Conservation (phyloP, 2,329 filamentous ascomycete genomes). For the Phialophora expanda region DNA sequence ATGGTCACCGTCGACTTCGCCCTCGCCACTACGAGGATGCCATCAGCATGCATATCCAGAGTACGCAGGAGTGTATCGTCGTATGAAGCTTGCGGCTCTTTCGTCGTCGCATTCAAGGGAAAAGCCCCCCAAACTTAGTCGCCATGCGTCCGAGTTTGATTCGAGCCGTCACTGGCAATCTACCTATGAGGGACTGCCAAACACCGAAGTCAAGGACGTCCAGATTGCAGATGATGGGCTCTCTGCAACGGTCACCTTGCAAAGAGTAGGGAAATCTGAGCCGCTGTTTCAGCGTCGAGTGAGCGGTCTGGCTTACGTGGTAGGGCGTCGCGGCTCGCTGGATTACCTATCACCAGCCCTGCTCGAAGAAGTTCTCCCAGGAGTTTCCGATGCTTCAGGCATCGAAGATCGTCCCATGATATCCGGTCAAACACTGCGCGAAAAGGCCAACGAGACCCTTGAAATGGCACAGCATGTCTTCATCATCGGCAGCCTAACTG, state of each 20-base stretch:
- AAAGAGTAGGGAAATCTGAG: conserved; percentile 47
- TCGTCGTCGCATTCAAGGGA: conserved; percentile 33
- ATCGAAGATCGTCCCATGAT: conserved; percentile 46
- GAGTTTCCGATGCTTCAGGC: conserved; percentile 19
- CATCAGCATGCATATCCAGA: conserved; percentile 67
- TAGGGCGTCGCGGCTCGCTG: conserved; percentile 62
- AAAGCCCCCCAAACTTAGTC: conserved; percentile 42
- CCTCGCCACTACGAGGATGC: conserved; percentile 63
- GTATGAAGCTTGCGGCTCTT: conserved; percentile 61
- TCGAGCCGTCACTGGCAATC: conserved; percentile 56
- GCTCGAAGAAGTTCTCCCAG: conserved; percentile 51
- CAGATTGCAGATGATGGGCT: conserved; percentile 41
- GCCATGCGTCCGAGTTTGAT: conserved; percentile 50
- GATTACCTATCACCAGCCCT: conserved; percentile 57
- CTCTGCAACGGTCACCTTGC: conserved; percentile 51
- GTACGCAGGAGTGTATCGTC: conserved; percentile 64
- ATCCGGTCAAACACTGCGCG: conserved; percentile 59
- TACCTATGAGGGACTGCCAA: conserved; percentile 62
- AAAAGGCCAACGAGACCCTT: conserved; percentile 58
- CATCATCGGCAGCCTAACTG: conserved; percentile 64
- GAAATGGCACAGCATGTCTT: conserved; percentile 61
- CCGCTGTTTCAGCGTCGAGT: conserved; percentile 53
- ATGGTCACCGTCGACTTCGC: conserved; percentile 62
- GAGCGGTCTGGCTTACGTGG: conserved; percentile 59
- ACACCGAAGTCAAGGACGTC: conserved; percentile 55